Evolutionary conservation across 139 green algal genomes (phyloP), one percentile per base, ranked within the genome.

Genomic region (Tetraselmis striata): DNA sequence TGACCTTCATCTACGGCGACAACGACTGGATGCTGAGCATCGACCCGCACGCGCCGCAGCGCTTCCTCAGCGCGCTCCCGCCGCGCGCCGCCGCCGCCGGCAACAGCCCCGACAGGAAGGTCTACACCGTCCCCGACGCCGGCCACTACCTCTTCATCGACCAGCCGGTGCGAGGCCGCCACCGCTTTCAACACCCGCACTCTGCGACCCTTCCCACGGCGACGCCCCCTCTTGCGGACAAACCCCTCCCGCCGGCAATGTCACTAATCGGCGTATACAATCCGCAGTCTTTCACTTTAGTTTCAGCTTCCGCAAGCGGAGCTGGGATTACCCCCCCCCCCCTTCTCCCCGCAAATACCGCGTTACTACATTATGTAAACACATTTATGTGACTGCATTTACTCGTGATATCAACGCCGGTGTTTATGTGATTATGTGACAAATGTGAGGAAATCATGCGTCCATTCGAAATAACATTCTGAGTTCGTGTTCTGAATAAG

Each of bases 141-240:
- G 91, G 91, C 1, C 93, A 96, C 85, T 96, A 94, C 80, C 88
- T 91, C 1, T 95, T 95, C 83, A 85, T 96, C 1, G 93, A 96
- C 81, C 88, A 94, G 83, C 88, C 90, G n/a, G 82, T 67, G 18
- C 5, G 11, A 5, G 11, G 5, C 45, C 45, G 5, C 45, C 18
- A 67, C 45, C 18, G 11, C 45, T 67, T 5, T 18, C 45, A 67
- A 25, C 45, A 67, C 11, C 45, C 45, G 11, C 5, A 67, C 45
- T 18, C 5, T 67, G 45, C 45, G 45, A 67, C 18, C 45, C 45
- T 25, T 67, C 5, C 5, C 18, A 18, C 45, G 45, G 5, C 11
- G 11, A 18, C 18, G 11, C 45, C 11, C 18, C 18, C 45, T 67
- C 5, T 18, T 67, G 45, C 18, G 45, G n/a, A n/a, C n/a, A n/a